These are phyloP conservation scores for Aspergillus sp. DNA, from an alignment of 2,329 filamentous ascomycete species.

Conservation along the genomic window DNA sequence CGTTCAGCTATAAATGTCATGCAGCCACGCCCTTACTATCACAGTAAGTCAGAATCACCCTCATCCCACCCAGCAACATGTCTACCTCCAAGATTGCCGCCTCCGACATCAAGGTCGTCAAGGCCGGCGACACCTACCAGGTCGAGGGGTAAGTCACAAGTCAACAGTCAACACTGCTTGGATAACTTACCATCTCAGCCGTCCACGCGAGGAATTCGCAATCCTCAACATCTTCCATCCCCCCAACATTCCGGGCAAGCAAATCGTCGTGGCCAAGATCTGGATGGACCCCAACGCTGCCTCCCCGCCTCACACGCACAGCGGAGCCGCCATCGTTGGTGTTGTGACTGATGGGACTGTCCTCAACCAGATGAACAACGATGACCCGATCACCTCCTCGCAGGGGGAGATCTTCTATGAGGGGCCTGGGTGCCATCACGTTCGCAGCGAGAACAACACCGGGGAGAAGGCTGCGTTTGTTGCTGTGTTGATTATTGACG, in stretches of 20 bases:
- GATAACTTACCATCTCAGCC: background rate
- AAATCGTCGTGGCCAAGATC: conserved; percentile 2
- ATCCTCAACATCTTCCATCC: conserved; percentile 7
- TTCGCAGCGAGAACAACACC: conserved; percentile 5
- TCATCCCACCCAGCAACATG: background rate
- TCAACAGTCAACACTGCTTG: too few relatives aligned
- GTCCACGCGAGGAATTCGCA: conserved; percentile 4
- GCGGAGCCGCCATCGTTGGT: conserved; percentile 3
- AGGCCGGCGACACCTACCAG: conserved; percentile 1
- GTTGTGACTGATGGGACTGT: conserved; percentile 1
- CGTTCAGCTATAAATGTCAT: too few relatives aligned
- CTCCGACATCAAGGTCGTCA: conserved; percentile 6
- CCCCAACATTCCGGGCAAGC: conserved; percentile 7
- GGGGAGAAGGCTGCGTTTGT: background rate
- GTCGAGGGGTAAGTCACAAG: conserved; percentile 5
- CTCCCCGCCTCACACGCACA: conserved; percentile 6
- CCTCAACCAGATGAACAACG: conserved; percentile 11
- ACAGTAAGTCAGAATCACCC: too few relatives aligned
- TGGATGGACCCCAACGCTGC: background rate
- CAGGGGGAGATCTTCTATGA: conserved; percentile 9
- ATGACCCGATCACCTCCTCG: background rate
- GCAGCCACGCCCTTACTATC: too few relatives aligned
- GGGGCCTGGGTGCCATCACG: conserved; percentile 7
- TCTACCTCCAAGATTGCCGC: background rate
- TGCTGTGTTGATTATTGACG: conserved; percentile 8